These are phyloP conservation scores for Fusarium devonianum DNA, from an alignment of 2,329 filamentous ascomycete genomes.

Conservation along the genomic window DNA sequence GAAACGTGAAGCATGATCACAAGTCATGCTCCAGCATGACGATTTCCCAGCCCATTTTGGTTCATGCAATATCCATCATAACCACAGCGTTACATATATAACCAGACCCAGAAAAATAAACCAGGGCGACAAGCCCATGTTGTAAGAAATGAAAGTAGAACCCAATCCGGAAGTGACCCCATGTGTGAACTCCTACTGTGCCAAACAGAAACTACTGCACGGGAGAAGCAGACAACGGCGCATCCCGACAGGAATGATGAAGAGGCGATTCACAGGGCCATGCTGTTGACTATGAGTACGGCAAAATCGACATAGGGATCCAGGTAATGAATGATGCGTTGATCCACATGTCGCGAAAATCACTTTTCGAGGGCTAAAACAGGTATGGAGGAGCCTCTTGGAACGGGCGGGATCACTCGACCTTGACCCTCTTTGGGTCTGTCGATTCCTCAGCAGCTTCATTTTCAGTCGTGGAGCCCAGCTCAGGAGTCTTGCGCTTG, in stretches of 20 bases:
- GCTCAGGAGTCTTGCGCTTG: slow-evolving; percentile 67
- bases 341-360: slow-evolving; percentile 19
- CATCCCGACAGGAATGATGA: too few relatives aligned
- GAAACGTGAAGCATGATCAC: too few relatives aligned
- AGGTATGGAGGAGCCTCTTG: too few relatives aligned
- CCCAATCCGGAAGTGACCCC: slow-evolving; percentile 6
- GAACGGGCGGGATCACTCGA: slow-evolving; percentile 50
- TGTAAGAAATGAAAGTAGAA: slow-evolving; percentile 28
- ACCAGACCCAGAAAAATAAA: slow-evolving; percentile 5
- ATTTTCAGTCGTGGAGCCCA: slow-evolving; percentile 49
- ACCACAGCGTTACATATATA: too few relatives aligned
- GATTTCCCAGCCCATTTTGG: too few relatives aligned
- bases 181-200: slow-evolving; percentile 11
- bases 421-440: slow-evolving; percentile 63
- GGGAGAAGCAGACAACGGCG: neutral
- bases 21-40: slow-evolving; percentile 12
- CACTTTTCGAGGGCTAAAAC: too few relatives aligned
- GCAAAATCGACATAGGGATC: too few relatives aligned
- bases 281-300: too few relatives aligned
- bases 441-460: slow-evolving; percentile 52
- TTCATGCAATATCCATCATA: too few relatives aligned
- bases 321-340: too few relatives aligned
- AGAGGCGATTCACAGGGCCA: too few relatives aligned
- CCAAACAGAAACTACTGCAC: slow-evolving; percentile 2
- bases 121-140: slow-evolving; percentile 13